phyloP scores from a whole-genome alignment of 208 protist species.

The Leishmania lainsoni region DNA sequence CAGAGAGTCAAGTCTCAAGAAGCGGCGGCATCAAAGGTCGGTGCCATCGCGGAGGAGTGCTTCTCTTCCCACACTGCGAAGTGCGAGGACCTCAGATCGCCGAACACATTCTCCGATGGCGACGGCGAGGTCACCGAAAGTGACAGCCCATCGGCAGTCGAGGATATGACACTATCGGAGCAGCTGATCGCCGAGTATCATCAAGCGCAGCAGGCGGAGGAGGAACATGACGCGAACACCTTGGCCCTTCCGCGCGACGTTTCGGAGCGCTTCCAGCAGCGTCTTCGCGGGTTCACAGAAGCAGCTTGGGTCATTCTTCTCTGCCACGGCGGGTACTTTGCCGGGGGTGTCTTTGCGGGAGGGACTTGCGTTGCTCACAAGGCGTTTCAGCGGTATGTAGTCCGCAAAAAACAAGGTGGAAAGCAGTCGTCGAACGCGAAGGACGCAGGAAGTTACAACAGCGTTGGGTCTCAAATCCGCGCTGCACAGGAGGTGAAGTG shows the following conservation, averaged over 20 bases:
- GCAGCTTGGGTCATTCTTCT: slow-evolving; percentile 79
- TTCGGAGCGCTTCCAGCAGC: slow-evolving; percentile 20
- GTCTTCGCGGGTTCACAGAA: slow-evolving; percentile 42
- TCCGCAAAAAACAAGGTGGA: slow-evolving; percentile 93
- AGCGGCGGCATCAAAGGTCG: too few relatives aligned
- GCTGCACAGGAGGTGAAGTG: slow-evolving; percentile 87
- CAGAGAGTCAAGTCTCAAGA: too few relatives aligned
- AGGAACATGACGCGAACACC: slow-evolving; percentile 34
- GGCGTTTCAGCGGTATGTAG: slow-evolving; percentile 90
- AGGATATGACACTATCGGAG: slow-evolving; percentile 53
- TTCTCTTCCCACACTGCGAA: background rate
- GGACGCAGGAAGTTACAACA: slow-evolving; percentile 75
- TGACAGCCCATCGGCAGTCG: background rate
- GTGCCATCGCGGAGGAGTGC: background rate
- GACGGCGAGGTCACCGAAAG: slow-evolving; percentile 27
- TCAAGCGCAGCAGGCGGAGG: slow-evolving; percentile 44
- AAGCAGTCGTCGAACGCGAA: slow-evolving; percentile 87
- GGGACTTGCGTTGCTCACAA: slow-evolving; percentile 77
- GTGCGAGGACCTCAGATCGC: background rate
- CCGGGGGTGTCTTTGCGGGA: slow-evolving; percentile 76
- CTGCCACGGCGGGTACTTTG: slow-evolving; percentile 90
- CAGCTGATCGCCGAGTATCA: slow-evolving; percentile 76
- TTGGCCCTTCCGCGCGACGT: slow-evolving; percentile 39
- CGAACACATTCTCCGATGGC: background rate
- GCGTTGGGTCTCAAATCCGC: slow-evolving; percentile 86